Base-by-base conservation (phyloP, 768 basidiomycete species). In the Lactarius akahatsu region DNA sequence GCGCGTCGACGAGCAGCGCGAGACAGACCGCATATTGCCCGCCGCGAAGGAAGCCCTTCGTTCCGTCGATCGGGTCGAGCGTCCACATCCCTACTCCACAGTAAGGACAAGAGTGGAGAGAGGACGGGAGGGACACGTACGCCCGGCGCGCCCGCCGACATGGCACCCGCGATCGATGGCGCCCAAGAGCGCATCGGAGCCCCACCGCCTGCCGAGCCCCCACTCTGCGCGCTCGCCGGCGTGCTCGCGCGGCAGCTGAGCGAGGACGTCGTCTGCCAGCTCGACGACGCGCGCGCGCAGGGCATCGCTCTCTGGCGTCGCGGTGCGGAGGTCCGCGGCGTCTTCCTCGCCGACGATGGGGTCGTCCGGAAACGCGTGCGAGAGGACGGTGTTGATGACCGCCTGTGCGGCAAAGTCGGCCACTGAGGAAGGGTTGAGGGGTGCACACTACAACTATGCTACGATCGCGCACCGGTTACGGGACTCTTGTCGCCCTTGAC, bases 331-430 rank as follows among this genome's bases (percentile, higher is more conserved):
- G 61, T 94, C 92, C 0, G 85, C 80, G 0, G 96, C 89, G 75
- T 97, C 94, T 77, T 99, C 96, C 76, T 99, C 97, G 38, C 96
- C 97, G 45, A 98, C 89, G 73, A 98, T 92, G 10, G 85, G 85
- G 77, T 98, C 95, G 0, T 81, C 71, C 0, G 96, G 96, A 77
- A 97, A 98, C 0, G 88, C 86, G 15, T 80, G 79, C 18, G 77
- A 74, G 41, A 99, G 84, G 73, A 98, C 89, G 9, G 88, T 82
- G 66, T 90, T 90, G 72, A 99, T 88, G 50, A 98, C 86, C 0
- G 96, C 93, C 74, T 99, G 97, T 0, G 96, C 92, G 4, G 96
- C 85, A 76, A 89, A 95, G 77, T 98, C 97, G 43, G 91, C 97
- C 26, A 97, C 95, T 96, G 28, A 15, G 47, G n/a, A 50, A 8